Base-by-base conservation (phyloP, 495 filamentous ascomycete genomes). In the Tuber microsphaerosporum region DNA sequence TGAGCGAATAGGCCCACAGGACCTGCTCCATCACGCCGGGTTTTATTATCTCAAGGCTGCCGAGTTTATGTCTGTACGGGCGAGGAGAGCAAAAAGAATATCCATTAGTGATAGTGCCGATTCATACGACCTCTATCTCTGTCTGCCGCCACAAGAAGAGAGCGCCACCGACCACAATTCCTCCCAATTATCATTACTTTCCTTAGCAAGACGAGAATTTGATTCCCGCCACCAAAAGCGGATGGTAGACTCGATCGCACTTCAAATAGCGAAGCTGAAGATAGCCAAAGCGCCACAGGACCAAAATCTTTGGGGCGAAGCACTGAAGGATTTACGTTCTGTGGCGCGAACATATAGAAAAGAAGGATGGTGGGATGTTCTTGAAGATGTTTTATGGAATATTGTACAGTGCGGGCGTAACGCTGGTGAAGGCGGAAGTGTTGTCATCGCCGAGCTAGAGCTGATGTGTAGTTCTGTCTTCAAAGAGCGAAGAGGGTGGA, bases 101-200 rank as follows among this genome's bases (percentile, higher is more conserved):
- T 89, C 93, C 37, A 87, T 90, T 71, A 92, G 93, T 74, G 93
- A 97, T 81, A 89, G 91, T 71, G 88, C 89, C 19, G 90, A 90
- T 76, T 86, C 88, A 2, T 94, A 96, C 82, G 94, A 97, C 82
- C 91, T 89, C 16, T 97, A 97, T 83, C 89, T 97, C 80, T 94
- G 91, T 41, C 91, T 91, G 0, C 88, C 91, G 43, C 91, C 93
- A 1, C 87, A 93, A 75, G 84, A 91, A 71, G 94, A 97, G 83
- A 22, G 34, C 1, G 45, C 41, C 3, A 9, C 69, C 16, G 79
- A 80, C 20, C 81, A 83, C 20, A 42, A 20, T 2, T 39, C 39
- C 8, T 31, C 74, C 22, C 73, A 77, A 56, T 68, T 81, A 16
- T 26, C 72, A n/a, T 70, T 81, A 34, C 61, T 83, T 22, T 26